Conservation (phyloP, 2,329 filamentous ascomycete genomes). For the Graphilbum ipis-grandicollis region DNA sequence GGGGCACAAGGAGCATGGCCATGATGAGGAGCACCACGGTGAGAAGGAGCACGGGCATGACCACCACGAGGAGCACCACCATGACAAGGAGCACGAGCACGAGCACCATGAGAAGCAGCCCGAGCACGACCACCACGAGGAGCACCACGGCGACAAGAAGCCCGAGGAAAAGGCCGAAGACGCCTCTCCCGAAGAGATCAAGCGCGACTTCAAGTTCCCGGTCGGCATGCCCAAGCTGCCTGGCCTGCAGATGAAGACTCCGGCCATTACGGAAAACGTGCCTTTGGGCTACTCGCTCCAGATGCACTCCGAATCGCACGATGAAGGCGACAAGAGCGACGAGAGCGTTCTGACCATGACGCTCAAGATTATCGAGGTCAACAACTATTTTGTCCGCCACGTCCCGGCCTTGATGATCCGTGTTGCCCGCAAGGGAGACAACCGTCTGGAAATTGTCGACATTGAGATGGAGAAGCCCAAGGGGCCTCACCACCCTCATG, state of each 20-base stretch:
- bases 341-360: slow-evolving; percentile 35
- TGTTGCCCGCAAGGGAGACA: slow-evolving; percentile 39
- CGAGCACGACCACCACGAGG: slow-evolving; percentile 7
- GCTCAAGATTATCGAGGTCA: slow-evolving; percentile 43
- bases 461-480: slow-evolving; percentile 17
- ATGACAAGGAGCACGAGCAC: slow-evolving; percentile 7
- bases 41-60: too few species aligned
- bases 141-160: not conserved
- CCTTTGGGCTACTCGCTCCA: slow-evolving; percentile 32
- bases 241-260: too few species aligned
- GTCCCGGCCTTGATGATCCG: slow-evolving; percentile 40
- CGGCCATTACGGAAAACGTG: too few species aligned
- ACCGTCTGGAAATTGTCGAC: slow-evolving; percentile 35
- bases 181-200: not conserved
- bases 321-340: slow-evolving; percentile 30
- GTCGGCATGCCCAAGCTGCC: too few species aligned
- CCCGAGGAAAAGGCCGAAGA: slow-evolving; percentile 6
- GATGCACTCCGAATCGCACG: slow-evolving; percentile 21
- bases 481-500: not conserved
- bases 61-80: too few species aligned
- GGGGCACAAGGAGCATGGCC: too few species aligned
- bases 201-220: too few species aligned
- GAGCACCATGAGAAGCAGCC: too few species aligned
- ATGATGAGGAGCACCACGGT: slow-evolving; percentile 13
- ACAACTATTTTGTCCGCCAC: slow-evolving; percentile 32